phyloP scores from a whole-genome alignment of 805 yeast species.

The Wickerhamiella hasegawae region DNA sequence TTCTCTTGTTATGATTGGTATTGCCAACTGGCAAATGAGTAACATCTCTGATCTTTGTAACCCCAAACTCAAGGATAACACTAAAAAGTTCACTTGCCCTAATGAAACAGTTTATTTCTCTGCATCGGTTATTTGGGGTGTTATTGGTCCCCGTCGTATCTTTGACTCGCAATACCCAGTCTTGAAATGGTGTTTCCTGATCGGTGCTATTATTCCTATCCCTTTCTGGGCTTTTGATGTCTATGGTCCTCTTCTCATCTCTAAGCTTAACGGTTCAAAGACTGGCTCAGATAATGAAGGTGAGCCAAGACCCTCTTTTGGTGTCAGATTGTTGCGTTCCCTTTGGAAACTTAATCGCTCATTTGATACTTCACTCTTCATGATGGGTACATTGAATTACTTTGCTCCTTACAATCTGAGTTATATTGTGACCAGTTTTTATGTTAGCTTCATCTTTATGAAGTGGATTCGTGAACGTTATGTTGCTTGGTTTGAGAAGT shows the following conservation, averaged over 20 bases:
- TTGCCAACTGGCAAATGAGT: constrained; percentile 28
- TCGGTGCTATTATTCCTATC: constrained; percentile 27
- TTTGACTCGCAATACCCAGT: constrained; percentile 40
- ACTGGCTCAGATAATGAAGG: too few relatives aligned
- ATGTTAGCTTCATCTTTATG: constrained; percentile 6
- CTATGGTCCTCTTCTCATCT: constrained; percentile 21
- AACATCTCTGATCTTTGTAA: constrained; percentile 29
- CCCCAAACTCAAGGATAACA: constrained; percentile 23
- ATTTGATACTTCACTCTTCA: constrained; percentile 32
- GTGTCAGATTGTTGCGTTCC: background rate
- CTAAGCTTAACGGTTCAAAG: constrained; percentile 24
- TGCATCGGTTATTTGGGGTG: constrained; percentile 42
- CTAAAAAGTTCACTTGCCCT: constrained; percentile 26
- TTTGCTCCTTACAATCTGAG: constrained; percentile 14
- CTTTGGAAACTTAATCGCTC: constrained; percentile 19
- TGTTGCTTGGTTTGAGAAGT: constrained; percentile 37
- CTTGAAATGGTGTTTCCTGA: constrained; percentile 46
- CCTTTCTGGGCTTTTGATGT: constrained; percentile 9
- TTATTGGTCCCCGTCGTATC: constrained; percentile 40
- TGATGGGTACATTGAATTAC: constrained; percentile 3
- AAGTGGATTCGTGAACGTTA: constrained; percentile 28
- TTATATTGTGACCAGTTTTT: constrained; percentile 8
- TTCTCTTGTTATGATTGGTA: constrained; percentile 26
- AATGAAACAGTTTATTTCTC: constrained; percentile 28
- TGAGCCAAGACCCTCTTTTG: too few relatives aligned